These are phyloP conservation scores for Verticillium klebahnii DNA, from an alignment of 2,329 filamentous ascomycete species.

Conservation along the genomic window DNA sequence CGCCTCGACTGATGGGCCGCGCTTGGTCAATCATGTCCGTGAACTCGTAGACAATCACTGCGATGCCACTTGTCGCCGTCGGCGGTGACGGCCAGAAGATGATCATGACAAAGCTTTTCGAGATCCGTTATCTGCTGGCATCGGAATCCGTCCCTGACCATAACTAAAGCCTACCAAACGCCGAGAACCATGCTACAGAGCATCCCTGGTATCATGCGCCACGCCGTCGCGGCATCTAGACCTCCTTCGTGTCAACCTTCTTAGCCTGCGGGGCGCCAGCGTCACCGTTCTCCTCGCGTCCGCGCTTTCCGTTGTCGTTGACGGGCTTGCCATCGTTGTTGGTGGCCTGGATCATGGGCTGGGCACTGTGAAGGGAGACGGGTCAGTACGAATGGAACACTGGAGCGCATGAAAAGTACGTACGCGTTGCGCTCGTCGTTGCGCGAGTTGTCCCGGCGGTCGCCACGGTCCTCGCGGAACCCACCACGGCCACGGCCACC, in stretches of 20 bases:
- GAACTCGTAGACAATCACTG: neutral
- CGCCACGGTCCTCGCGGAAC: slow-evolving; percentile 27
- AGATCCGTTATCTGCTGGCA: neutral
- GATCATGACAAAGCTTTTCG: neutral
- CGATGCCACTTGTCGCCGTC: neutral
- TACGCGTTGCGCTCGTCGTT: slow-evolving; percentile 27
- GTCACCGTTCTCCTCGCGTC: slow-evolving; percentile 46
- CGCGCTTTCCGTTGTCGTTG: slow-evolving; percentile 45
- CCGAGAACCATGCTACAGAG: neutral
- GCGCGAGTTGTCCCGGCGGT: slow-evolving; percentile 25
- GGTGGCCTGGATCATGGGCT: slow-evolving; percentile 40
- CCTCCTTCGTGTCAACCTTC: slow-evolving; percentile 55
- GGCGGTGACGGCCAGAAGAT: neutral
- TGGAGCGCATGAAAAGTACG: slow-evolving; percentile 6
- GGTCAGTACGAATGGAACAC: neutral
- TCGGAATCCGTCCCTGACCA: neutral
- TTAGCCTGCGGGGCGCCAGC: slow-evolving; percentile 49
- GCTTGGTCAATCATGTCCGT: neutral
- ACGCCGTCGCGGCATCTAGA: slow-evolving; percentile 10
- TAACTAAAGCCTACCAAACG: neutral
- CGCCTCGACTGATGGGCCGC: neutral
- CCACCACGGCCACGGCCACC: slow-evolving; percentile 32
- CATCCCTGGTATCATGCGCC: neutral
- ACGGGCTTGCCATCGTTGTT: slow-evolving; percentile 29
- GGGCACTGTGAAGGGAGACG: slow-evolving; percentile 21